phyloP scores from a whole-genome alignment of 2,329 filamentous ascomycete species.

The Zalaria sp. region DNA sequence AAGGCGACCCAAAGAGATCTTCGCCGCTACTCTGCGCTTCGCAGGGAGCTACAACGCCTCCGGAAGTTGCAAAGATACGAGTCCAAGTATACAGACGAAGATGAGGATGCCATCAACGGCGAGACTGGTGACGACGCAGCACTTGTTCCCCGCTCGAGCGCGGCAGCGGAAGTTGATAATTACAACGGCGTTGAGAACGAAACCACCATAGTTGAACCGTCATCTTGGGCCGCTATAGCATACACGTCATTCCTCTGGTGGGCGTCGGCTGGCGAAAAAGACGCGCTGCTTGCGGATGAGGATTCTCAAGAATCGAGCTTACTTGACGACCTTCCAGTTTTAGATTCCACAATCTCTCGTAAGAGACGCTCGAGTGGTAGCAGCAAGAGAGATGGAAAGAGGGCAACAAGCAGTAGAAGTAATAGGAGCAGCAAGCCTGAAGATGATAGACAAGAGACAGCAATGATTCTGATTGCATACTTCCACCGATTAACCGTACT shows the following conservation, averaged over 20 bases:
- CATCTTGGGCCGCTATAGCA: slow-evolving; percentile 56
- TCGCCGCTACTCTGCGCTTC: slow-evolving; percentile 60
- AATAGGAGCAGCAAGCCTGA: slow-evolving; percentile 30
- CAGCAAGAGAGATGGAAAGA: neutral
- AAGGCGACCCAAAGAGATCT: slow-evolving; percentile 86
- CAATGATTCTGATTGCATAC: slow-evolving; percentile 65
- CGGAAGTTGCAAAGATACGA: slow-evolving; percentile 20
- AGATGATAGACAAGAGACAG: slow-evolving; percentile 35
- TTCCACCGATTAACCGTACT: slow-evolving; percentile 63
- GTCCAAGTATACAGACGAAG: slow-evolving; percentile 9
- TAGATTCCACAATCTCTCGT: slow-evolving; percentile 5
- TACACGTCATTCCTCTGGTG: slow-evolving; percentile 84
- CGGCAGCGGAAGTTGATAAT: slow-evolving; percentile 6
- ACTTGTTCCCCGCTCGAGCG: neutral
- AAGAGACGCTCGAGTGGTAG: slow-evolving; percentile 1
- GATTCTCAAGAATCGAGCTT: slow-evolving; percentile 34
- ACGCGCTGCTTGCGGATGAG: slow-evolving; percentile 39
- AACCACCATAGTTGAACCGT: slow-evolving; percentile 35
- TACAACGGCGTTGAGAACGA: slow-evolving; percentile 10
- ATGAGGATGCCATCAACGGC: slow-evolving; percentile 5
- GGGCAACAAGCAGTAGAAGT: neutral
- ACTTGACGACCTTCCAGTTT: slow-evolving; percentile 24
- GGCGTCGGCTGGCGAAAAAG: slow-evolving; percentile 67
- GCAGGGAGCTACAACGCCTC: slow-evolving; percentile 38
- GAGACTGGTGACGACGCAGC: slow-evolving; percentile 13